These are phyloP conservation scores for Lavandula angustifolia DNA, from an alignment of 257 asterid species.

Conservation along the genomic window DNA sequence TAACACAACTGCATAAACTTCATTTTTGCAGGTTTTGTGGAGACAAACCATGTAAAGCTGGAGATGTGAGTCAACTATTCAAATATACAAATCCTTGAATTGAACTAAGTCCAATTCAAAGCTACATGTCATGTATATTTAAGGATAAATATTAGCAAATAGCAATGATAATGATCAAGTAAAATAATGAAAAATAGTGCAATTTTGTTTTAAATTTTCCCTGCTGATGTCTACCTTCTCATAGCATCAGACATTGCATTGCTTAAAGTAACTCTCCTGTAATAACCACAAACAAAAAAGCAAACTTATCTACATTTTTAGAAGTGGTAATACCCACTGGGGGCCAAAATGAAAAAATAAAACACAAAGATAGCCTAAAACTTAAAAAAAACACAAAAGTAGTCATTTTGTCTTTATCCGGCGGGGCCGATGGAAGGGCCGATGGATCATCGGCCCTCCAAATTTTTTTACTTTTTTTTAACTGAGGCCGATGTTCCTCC, in stretches of 20 bases:
- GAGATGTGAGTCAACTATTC: slow-evolving; percentile 57
- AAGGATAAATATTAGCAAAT: slow-evolving; percentile 40
- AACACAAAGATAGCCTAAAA: no score
- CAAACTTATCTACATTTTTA: background rate
- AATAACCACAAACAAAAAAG: background rate
- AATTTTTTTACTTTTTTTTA: no score
- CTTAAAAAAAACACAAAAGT: no score
- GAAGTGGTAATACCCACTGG: no score
- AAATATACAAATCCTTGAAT: no score
- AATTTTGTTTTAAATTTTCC: slow-evolving; percentile 23
- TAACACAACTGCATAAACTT: slow-evolving; percentile 6
- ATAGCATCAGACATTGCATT: background rate
- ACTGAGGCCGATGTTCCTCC: no score
- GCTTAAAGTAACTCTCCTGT: background rate
- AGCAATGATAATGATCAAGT: slow-evolving; percentile 22
- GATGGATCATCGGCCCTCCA: no score
- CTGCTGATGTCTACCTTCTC: background rate
- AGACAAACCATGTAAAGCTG: slow-evolving; percentile 59
- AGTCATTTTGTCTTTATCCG: no score
- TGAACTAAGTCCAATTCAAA: slow-evolving; percentile 37
- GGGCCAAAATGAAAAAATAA: no score
- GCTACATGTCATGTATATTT: slow-evolving; percentile 30
- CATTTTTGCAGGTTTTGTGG: slow-evolving; percentile 49
- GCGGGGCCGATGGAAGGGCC: no score
- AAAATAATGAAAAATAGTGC: background rate